A percentile compares a stretch with the other conserved stretches of the same genome.
Conservation (phyloP, 2,329 filamentous ascomycete genomes). For the Coleophoma crateriformis region DNA sequence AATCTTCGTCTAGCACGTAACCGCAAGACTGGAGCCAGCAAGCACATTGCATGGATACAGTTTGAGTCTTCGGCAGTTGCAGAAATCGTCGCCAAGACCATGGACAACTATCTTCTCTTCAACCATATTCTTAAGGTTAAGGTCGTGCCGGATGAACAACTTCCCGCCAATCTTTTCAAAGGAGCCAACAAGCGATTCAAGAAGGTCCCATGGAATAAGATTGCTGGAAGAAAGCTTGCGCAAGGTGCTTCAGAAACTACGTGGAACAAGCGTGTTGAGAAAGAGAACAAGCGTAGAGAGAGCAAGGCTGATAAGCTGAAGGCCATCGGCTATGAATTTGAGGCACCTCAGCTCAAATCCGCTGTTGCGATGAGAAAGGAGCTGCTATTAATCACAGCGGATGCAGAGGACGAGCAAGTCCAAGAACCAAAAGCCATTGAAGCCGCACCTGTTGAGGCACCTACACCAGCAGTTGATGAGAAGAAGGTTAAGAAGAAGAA, state of each 20-base stretch:
- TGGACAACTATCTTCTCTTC: constrained; percentile 97
- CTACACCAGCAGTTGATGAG: background rate
- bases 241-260: constrained; percentile 65
- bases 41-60: constrained; percentile 94
- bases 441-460: constrained; percentile 14
- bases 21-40: constrained; percentile 82
- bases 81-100: constrained; percentile 87
- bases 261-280: constrained; percentile 73
- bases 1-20: constrained; percentile 81
- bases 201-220: constrained; percentile 78
- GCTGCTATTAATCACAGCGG: constrained; percentile 11
- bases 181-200: constrained; percentile 89
- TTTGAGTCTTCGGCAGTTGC: constrained; percentile 75
- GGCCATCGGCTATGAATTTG: constrained; percentile 78
- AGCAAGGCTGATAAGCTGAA: constrained; percentile 70
- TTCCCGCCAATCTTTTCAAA: constrained; percentile 81
- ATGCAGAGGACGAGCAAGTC: constrained; percentile 16
- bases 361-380: constrained; percentile 46
- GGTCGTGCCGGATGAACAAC: constrained; percentile 66
- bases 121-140: constrained; percentile 90
- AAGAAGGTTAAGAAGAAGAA: constrained; percentile 23
- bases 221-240: constrained; percentile 71
- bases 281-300: constrained; percentile 65
- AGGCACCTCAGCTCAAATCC: constrained; percentile 65
- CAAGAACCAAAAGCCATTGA: constrained; percentile 24